Evolutionary conservation across 2,329 filamentous ascomycete species (phyloP).

Genomic region (Pezicula rhizophila): DNA sequence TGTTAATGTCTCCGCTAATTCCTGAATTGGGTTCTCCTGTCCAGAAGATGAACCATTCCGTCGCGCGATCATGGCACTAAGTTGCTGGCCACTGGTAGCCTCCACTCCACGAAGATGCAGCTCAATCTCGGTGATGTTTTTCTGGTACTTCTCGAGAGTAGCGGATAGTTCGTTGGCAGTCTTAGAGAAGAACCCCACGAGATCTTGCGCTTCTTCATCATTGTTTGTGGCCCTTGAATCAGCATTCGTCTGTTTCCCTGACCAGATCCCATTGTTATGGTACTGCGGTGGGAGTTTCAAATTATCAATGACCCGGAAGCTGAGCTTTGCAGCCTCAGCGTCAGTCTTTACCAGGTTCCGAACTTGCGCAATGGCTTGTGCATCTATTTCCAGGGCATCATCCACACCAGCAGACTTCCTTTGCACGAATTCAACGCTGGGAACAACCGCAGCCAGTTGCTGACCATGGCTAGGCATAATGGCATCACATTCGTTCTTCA

Average conservation of each 20-base stretch:
- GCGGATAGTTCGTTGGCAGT: conserved; percentile 56
- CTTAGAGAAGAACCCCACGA: conserved; percentile 58
- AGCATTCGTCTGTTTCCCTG: conserved; percentile 33
- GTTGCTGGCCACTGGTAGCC: conserved; percentile 50
- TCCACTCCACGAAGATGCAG: conserved; percentile 60
- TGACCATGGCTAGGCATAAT: conserved; percentile 58
- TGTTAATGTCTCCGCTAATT: conserved; percentile 52
- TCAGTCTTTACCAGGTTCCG: conserved; percentile 57
- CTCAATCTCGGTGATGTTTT: conserved; percentile 58
- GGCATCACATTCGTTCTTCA: conserved; percentile 69
- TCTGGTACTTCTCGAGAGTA: conserved; percentile 51
- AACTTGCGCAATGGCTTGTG: conserved; percentile 50
- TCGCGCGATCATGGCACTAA: conserved; percentile 45
- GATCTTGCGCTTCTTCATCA: conserved; percentile 47
- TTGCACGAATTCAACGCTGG: conserved; percentile 58
- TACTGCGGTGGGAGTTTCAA: conserved; percentile 60
- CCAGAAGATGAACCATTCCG: conserved; percentile 31
- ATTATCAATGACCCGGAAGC: conserved; percentile 69
- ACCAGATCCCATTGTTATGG: conserved; percentile 36
- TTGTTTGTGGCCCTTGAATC: conserved; percentile 29
- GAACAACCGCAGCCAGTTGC: conserved; percentile 57
- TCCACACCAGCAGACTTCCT: conserved; percentile 58
- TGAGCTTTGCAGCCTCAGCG: conserved; percentile 62
- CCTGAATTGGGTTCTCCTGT: conserved; percentile 39
- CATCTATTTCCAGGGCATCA: conserved; percentile 56